Base-by-base conservation (phyloP, 1,284 basidiomycete genomes). In the Tilletia indica region DNA sequence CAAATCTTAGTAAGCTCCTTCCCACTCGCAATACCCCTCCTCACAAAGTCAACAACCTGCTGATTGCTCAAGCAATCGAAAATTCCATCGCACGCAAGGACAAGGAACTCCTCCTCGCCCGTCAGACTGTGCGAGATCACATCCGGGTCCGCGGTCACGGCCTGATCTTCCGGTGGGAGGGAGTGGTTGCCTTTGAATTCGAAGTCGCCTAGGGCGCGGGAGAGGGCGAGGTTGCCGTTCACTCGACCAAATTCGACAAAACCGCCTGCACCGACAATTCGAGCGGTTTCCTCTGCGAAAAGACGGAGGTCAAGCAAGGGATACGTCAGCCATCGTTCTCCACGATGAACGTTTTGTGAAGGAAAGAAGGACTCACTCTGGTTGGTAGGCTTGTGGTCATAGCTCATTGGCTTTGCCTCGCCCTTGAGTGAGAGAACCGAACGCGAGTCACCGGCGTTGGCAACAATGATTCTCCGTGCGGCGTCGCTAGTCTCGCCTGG, bases 61-160 rank as follows among this genome's bases (percentile, higher is more conserved):
- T 99, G 97, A 42, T 93, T 97, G 34, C 89, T 89, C 56, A 99
- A 86, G 83, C 96, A 98, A 85, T 99, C 97, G 97, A 97, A 99
- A 82, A 99, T 99, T 77, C 95, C 95, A 85, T 99, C 97, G 85
- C 97, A 99, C 12, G 97, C 97, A 48, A 99, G 85, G 9, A 99
- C 90, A 48, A 99, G 84, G 84, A 99, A 99, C 85, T 99, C 97
- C 82, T 99, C 97, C 74, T 99, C 94, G 11, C 89, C 89, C 0
- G 91, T 90, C 42, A 92, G 87, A 72, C 91, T 87, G 86, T 97
- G 95, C 67, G 88, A 87, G 42, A 89, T 91, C 77, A 99, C 88
- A 75, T 99, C 97, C 34, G 97, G 97, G 84, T 98, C 90, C 69
- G 93, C 90, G 3, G 97, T 99, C 77, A 99, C 97, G 71, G 97